Conservation (phyloP, 2,329 filamentous ascomycete species). For the Teratosphaeria nubilosa region DNA sequence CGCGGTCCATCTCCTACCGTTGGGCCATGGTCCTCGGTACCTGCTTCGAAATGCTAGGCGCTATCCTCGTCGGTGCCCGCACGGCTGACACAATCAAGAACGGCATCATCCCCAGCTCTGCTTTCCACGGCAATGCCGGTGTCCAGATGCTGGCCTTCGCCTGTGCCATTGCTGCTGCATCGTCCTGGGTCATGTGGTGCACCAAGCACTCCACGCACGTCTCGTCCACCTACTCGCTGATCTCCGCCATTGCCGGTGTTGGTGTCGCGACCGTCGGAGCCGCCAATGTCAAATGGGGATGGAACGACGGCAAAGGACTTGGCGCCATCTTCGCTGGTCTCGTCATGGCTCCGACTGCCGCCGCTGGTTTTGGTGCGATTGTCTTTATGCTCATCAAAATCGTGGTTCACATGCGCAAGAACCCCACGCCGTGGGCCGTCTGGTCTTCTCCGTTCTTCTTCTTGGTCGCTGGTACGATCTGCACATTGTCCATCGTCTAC, state of each 20-base stretch:
- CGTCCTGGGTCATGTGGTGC: conserved; percentile 47
- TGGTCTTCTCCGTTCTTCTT: conserved; percentile 41
- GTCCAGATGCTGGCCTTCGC: conserved; percentile 37
- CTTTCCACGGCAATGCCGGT: conserved; percentile 40
- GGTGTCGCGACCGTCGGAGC: conserved; percentile 46
- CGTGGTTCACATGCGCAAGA: conserved; percentile 38
- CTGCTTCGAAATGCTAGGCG: conserved; percentile 43
- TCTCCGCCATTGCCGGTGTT: conserved; percentile 50
- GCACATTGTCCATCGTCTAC: conserved; percentile 50
- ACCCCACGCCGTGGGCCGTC: conserved; percentile 42
- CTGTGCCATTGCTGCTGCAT: conserved; percentile 34
- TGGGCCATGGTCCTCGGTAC: conserved; percentile 41
- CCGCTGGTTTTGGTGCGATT: conserved; percentile 38
- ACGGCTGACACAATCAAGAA: conserved; percentile 54
- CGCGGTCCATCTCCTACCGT: conserved; percentile 41
- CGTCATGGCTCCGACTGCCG: conserved; percentile 40
- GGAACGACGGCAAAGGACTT: conserved; percentile 33
- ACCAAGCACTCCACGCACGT: conserved; percentile 48
- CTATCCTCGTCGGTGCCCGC: conserved; percentile 40
- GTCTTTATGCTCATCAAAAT: conserved; percentile 43
- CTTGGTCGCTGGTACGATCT: conserved; percentile 38
- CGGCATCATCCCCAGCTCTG: conserved; percentile 43
- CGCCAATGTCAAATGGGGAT: conserved; percentile 30
- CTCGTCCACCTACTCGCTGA: conserved; percentile 52
- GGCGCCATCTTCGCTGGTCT: conserved; percentile 35